Evolutionary conservation across 2,329 filamentous ascomycete genomes (phyloP).

Genomic region (Zymoseptoria crescenta): DNA sequence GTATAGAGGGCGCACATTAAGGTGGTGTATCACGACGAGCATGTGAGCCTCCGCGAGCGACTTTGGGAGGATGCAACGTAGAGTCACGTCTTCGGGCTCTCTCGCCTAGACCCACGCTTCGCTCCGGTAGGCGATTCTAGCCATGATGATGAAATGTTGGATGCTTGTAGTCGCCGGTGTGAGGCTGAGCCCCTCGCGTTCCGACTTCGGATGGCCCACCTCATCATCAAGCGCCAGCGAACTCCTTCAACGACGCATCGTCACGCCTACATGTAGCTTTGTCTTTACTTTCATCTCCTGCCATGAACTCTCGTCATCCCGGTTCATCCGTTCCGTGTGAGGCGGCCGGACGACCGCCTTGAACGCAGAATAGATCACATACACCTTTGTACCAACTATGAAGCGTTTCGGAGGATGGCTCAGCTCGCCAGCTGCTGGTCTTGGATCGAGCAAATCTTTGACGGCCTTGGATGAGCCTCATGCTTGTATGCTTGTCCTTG

Average conservation of each 20-base stretch:
- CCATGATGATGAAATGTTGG: conserved; percentile 1
- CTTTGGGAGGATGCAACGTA: too few species aligned
- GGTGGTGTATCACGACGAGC: too few species aligned
- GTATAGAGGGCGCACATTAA: too few species aligned
- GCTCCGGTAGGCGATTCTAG: too few species aligned
- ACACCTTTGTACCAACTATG: conserved; percentile 14
- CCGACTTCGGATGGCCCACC: not conserved
- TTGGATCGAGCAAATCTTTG: conserved; percentile 46
- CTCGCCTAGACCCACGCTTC: too few species aligned
- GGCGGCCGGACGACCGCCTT: not conserved
- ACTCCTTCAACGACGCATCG: not conserved
- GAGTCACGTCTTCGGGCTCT: too few species aligned
- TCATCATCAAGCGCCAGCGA: not conserved
- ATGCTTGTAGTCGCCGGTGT: not conserved
- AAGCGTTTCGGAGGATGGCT: conserved; percentile 34
- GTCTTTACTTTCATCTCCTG: not conserved
- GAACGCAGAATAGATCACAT: not conserved
- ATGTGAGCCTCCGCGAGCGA: too few species aligned
- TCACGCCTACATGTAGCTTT: not conserved
- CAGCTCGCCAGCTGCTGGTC: conserved; percentile 24
- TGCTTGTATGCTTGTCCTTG: conserved; percentile 46
- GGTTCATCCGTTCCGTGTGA: not conserved
- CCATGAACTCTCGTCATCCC: not conserved
- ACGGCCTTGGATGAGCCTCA: conserved; percentile 51
- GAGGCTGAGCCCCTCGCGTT: not conserved